These are phyloP conservation scores for Cryphonectria naterciae DNA, from an alignment of 2,329 filamentous ascomycete species.

Conservation along the genomic window DNA sequence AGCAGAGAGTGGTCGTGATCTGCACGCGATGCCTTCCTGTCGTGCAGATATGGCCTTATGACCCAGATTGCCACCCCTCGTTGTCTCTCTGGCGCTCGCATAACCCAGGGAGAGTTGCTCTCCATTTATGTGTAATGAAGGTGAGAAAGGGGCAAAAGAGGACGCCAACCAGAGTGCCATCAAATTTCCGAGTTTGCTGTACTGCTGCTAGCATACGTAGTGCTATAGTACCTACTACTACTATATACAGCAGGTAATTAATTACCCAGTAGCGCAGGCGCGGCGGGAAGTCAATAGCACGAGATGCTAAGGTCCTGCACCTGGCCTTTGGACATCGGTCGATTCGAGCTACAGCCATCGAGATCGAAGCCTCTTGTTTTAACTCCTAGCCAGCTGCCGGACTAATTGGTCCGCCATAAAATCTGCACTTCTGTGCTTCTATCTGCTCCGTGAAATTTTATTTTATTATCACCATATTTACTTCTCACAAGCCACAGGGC, in stretches of 20 bases:
- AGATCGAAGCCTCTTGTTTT: neutral
- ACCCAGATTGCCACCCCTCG: neutral
- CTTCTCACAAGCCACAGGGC: neutral
- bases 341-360: neutral
- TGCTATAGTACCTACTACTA: neutral
- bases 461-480: neutral
- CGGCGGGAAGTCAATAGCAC: neutral
- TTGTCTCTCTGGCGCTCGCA: neutral
- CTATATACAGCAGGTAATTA: neutral
- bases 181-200: neutral
- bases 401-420: slow-evolving; percentile 10
- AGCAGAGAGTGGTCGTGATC: neutral
- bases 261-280: neutral
- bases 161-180: neutral
- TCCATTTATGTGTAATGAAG: neutral
- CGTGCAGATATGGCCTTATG: neutral
- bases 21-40: neutral
- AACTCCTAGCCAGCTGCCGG: slow-evolving; percentile 4
- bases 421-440: neutral
- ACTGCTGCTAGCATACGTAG: neutral
- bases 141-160: neutral
- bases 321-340: slow-evolving; percentile 4
- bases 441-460: neutral
- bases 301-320: neutral
- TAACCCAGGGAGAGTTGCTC: neutral